Percentiles rank a stretch among this genome's conserved stretches.
phyloP scores from a whole-genome alignment of 371 early-diverging fungal genomes.

The Paraphysoderma sedebokerense region DNA sequence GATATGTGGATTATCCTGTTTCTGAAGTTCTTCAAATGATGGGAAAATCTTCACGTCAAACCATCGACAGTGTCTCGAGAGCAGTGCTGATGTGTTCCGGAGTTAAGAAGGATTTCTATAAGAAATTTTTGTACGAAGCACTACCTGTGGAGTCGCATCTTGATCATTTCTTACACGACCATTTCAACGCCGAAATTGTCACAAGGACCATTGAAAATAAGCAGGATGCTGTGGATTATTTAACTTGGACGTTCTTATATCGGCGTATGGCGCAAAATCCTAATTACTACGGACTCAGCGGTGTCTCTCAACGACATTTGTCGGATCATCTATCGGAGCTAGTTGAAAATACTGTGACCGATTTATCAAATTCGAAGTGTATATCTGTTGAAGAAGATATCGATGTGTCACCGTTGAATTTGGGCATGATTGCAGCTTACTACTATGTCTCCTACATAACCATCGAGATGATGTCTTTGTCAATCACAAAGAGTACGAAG shows the following conservation, averaged over 20 bases:
- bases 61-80: not conserved
- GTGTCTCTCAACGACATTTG: slow-evolving; percentile 66
- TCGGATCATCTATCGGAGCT: slow-evolving; percentile 86
- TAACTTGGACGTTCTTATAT: slow-evolving; percentile 94
- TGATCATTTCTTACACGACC: slow-evolving; percentile 76
- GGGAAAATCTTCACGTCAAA: slow-evolving; percentile 67
- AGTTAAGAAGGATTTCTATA: slow-evolving; percentile 89
- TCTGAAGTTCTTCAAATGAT: slow-evolving; percentile 93
- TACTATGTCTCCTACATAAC: slow-evolving; percentile 88
- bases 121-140: slow-evolving; percentile 87
- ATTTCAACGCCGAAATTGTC: slow-evolving; percentile 90
- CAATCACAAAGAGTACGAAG: slow-evolving; percentile 67
- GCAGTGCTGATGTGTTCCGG: slow-evolving; percentile 57
- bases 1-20: slow-evolving; percentile 85
- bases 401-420: slow-evolving; percentile 67
- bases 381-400: slow-evolving; percentile 60
- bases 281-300: slow-evolving; percentile 85
- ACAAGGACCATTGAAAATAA: slow-evolving; percentile 86
- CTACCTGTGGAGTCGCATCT: slow-evolving; percentile 87
- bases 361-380: slow-evolving; percentile 73
- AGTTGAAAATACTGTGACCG: slow-evolving; percentile 75
- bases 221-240: slow-evolving; percentile 94
- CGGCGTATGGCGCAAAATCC: slow-evolving; percentile 89
- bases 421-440: slow-evolving; percentile 95
- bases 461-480: slow-evolving; percentile 78